Base-by-base conservation (phyloP, 768 basidiomycete genomes). In the Agrocybe praecox region DNA sequence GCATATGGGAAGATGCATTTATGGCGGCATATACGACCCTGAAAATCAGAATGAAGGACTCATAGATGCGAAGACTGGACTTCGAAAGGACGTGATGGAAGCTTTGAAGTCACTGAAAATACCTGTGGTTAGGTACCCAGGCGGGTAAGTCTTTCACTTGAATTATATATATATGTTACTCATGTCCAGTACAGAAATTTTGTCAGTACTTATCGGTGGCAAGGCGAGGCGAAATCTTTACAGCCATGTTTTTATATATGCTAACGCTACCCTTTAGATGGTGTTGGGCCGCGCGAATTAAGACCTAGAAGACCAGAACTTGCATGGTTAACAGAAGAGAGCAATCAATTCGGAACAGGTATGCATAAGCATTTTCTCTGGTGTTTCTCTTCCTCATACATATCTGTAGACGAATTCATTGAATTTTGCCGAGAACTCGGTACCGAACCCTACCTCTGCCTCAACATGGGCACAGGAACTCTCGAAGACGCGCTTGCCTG, bases 381-480 rank as follows among this genome's bases (percentile, higher is more conserved):
- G 14, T 48, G 19, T 14, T 22, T 29, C 33, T 22, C 19, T 24
- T 3, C 22, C 3, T 40, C 46, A 6, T 45, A 23, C 2, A 24
- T 6, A 7, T 7, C n/a, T 2, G 0, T 32, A 69, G 73, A 80
- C 52, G 76, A 81, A 63, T 86, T 86, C 64, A 81, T 86, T 45
- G 69, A 76, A 52, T 87, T 83, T 76, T 84, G 81, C 58, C 73
- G 77, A 11, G 74, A 69, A 14, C 69, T 81, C 1, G 78, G 76
- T 6, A 77, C 78, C 11, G 84, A 86, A 65, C 86, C 85, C 1
- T 86, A 78, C 64, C 78, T 87, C 46, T 82, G 83, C 59, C 62
- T 85, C 24, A 86, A 86, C 66, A 85, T 86, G 85, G 86, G 84
- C 5, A 85, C 84, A 0, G 84, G 86, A 4, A 84, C 82, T 0